Evolutionary conservation across 495 filamentous ascomycete species (phyloP), one percentile per base, ranked within the genome.

Genomic region (Penicillium cataractarum): DNA sequence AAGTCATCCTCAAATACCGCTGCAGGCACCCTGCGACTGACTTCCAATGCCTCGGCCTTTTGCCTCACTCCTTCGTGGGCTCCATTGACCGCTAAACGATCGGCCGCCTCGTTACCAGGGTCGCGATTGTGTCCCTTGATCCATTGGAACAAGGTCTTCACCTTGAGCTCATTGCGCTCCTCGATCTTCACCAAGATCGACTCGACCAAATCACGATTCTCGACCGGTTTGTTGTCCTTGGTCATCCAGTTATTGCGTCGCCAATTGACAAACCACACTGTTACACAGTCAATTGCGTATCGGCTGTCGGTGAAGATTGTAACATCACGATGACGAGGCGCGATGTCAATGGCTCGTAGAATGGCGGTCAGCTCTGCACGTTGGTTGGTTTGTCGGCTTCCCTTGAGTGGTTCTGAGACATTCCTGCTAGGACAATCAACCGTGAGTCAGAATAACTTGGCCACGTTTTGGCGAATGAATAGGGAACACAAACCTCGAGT

Each of bases 291-390:
- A 73, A 97, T 97, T 10, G 90, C 82, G 75, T 98, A 99, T 60
- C 86, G 86, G 69, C 88, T 92, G 76, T 97, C 95, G 17, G 89
- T 90, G 68, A 89, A 83, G 65, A 98, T 92, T 35, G 84, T 82
- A 15, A 92, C 80, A 53, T 86, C 78, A 58, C 82, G 76, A 71
- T 87, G 82, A 58, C 82, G 78, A 7, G 90, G 88, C 2, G 91
- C 84, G 27, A 87, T 85, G 67, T 97, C 87, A 26, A 99, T 83
- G 7, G 92, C 91, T 54, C 94, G 89, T 5, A 90, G 79, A 62
- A 97, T 89, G 0, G 93, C 95, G 4, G 92, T 93, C 56, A 99
- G 80, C 74, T 99, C 95, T 17, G 95, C 95, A 5, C 95, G 92
- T 73, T 97, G 91, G 72, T 98, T 99, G 1, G 95, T 97, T 72